phyloP scores from a whole-genome alignment of 176 grass and related monocot species.

The Microstegium vimineum region DNA sequence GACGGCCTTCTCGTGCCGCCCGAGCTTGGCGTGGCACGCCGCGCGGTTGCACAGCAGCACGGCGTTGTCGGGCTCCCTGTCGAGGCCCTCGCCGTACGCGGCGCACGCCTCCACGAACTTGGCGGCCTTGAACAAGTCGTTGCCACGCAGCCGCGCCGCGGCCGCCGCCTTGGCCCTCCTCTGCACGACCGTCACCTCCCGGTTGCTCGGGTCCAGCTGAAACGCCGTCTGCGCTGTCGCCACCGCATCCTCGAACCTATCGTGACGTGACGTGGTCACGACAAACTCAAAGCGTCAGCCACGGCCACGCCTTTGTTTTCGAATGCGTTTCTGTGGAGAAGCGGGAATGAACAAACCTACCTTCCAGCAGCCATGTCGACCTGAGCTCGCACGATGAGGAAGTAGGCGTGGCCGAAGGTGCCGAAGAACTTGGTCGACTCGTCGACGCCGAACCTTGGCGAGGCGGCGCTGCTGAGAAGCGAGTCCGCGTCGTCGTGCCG shows the following conservation, averaged over 20 bases:
- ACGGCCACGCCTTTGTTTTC: background rate
- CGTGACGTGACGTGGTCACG: background rate
- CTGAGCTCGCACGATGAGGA: slow-evolving; percentile 65
- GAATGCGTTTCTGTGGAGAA: background rate
- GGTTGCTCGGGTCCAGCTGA: slow-evolving; percentile 69
- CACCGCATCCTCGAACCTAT: slow-evolving; percentile 77
- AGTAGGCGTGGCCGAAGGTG: slow-evolving; percentile 58
- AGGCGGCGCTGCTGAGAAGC: slow-evolving; percentile 28
- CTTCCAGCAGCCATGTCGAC: slow-evolving; percentile 83
- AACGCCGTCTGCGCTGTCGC: slow-evolving; percentile 58
- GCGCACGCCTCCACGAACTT: slow-evolving; percentile 77
- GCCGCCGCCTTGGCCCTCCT: slow-evolving; percentile 47
- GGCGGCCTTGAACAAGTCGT: slow-evolving; percentile 76
- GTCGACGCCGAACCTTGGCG: slow-evolving; percentile 56
- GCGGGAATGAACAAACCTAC: slow-evolving; percentile 44
- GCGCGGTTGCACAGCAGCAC: slow-evolving; percentile 94
- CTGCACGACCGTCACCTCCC: slow-evolving; percentile 54
- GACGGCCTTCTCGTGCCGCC: slow-evolving; percentile 72
- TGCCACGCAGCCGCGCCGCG: slow-evolving; percentile 71
- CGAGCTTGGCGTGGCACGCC: slow-evolving; percentile 72
- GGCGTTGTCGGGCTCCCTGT: slow-evolving; percentile 48
- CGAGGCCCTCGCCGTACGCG: slow-evolving; percentile 68
- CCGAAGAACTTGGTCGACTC: slow-evolving; percentile 73
- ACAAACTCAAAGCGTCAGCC: background rate
- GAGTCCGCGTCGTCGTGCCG: slow-evolving; percentile 78